Percentiles rank a stretch among this genome's conserved stretches.
phyloP scores from a whole-genome alignment of 1,139 yeast species.

The Saccharomyces hybrid region DNA sequence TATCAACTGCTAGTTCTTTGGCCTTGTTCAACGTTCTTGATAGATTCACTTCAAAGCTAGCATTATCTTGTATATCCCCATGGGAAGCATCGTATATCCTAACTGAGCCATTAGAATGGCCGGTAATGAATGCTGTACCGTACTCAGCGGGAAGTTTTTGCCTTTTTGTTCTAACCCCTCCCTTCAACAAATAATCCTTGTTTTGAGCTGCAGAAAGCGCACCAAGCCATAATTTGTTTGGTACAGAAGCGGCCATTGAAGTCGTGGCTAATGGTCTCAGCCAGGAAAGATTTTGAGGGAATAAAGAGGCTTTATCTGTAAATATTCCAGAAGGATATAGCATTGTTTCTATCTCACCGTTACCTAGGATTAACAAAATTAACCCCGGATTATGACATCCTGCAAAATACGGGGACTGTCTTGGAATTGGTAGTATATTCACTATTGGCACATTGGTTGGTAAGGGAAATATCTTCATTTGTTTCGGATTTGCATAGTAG shows the following conservation, averaged over 20 bases:
- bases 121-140: constrained; percentile 55
- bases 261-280: constrained; percentile 64
- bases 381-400: constrained; percentile 65
- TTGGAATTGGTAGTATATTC: constrained; percentile 46
- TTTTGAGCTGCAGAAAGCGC: constrained; percentile 49
- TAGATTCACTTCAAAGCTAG: constrained; percentile 49
- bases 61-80: constrained; percentile 62
- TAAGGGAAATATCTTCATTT: constrained; percentile 48
- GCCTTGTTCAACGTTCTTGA: constrained; percentile 41
- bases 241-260: constrained; percentile 48
- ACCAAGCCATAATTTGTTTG: constrained; percentile 63
- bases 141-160: constrained; percentile 21
- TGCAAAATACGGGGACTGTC: constrained; percentile 54
- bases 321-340: constrained; percentile 49
- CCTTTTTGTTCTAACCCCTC: constrained; percentile 65
- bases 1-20: constrained; percentile 40
- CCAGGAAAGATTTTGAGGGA: constrained; percentile 78
- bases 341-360: constrained; percentile 50
- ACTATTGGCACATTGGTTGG: constrained; percentile 39
- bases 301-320: constrained; percentile 48
- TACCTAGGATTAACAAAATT: constrained; percentile 49
- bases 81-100: constrained; percentile 77
- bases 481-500: constrained; percentile 61
- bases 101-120: constrained; percentile 74
- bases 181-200: constrained; percentile 45